Conservation (phyloP, 106 monocot genomes). For the Acorus calamus region DNA sequence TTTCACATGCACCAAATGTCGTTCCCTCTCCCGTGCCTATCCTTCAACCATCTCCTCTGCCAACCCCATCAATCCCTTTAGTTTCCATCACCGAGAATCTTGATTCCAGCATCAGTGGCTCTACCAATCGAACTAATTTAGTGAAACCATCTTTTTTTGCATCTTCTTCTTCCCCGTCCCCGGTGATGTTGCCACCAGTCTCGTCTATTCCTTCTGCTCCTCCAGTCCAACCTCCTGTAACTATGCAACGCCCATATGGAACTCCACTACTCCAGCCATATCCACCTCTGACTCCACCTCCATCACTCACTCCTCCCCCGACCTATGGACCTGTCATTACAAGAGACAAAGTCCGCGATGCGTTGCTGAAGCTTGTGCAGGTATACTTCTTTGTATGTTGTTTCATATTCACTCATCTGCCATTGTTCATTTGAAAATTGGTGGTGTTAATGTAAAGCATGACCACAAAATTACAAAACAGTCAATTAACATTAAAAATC, state of each 20-base stretch:
- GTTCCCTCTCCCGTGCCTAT: constrained; percentile 18
- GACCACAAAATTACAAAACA: not conserved
- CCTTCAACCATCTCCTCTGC: constrained; percentile 14
- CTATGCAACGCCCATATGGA: constrained; percentile 53
- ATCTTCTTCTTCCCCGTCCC: constrained; percentile 31
- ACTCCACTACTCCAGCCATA: constrained; percentile 81
- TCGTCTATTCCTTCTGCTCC: constrained; percentile 40
- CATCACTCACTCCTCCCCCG: constrained; percentile 48
- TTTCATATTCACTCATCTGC: not conserved
- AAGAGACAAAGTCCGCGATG: constrained; percentile 64
- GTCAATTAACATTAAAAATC: not conserved
- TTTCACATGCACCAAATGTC: constrained; percentile 20
- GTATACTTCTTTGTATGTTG: constrained; percentile 14
- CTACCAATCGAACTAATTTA: constrained; percentile 21
- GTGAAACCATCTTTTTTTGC: constrained; percentile 70
- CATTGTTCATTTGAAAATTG: not conserved
- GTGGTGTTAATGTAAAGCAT: not conserved
- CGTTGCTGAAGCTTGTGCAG: constrained; percentile 61
- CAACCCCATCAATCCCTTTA: constrained; percentile 27
- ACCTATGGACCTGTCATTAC: constrained; percentile 41
- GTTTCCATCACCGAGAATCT: constrained; percentile 21
- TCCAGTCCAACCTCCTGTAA: constrained; percentile 46
- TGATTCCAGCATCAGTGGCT: constrained; percentile 20
- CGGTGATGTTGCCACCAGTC: constrained; percentile 27
- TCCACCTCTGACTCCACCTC: constrained; percentile 71